Evolutionary conservation across 2,329 filamentous ascomycete genomes (phyloP).

Genomic region (Fusarium ambrosium): DNA sequence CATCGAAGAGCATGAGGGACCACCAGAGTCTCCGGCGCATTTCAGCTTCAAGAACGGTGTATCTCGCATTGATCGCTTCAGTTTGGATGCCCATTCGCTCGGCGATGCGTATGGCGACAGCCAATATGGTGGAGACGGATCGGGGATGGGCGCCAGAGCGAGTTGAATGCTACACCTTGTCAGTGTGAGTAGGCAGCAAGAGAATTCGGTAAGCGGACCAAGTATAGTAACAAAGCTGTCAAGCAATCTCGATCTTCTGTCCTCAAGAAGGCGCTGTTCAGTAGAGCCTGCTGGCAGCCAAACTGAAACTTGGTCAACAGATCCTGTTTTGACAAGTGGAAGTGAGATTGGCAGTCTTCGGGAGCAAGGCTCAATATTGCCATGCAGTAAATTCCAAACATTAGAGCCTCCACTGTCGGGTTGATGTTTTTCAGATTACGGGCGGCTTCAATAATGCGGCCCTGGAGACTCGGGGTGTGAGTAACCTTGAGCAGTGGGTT

Average conservation of each 20-base stretch:
- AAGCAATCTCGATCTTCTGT: conserved; percentile 65
- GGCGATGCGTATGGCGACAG: conserved; percentile 68
- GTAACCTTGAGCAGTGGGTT: conserved; percentile 71
- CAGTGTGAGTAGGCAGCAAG: not conserved
- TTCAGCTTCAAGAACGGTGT: conserved; percentile 64
- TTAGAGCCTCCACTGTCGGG: conserved; percentile 64
- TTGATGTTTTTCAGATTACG: conserved; percentile 56
- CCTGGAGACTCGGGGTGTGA: conserved; percentile 68
- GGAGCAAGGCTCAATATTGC: conserved; percentile 58
- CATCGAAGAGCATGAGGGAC: conserved; percentile 69
- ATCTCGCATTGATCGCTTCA: conserved; percentile 54
- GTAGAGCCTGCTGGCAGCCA: conserved; percentile 66
- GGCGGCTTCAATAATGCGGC: conserved; percentile 64
- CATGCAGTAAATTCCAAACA: conserved; percentile 67
- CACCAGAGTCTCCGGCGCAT: conserved; percentile 74
- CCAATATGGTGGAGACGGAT: conserved; percentile 66
- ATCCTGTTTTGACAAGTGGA: conserved; percentile 56
- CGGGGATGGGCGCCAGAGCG: conserved; percentile 59
- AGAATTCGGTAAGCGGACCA: conserved; percentile 55
- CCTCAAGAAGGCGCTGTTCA: conserved; percentile 64
- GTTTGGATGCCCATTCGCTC: conserved; percentile 68
- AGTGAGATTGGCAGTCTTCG: conserved; percentile 58
- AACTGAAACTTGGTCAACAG: conserved; percentile 60
- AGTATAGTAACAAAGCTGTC: conserved; percentile 68
- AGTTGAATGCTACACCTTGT: conserved; percentile 60